Evolutionary conservation across 306 rosid genomes (phyloP), one percentile per base, ranked within the genome.

Genomic region (Prinsepia uniflora): DNA sequence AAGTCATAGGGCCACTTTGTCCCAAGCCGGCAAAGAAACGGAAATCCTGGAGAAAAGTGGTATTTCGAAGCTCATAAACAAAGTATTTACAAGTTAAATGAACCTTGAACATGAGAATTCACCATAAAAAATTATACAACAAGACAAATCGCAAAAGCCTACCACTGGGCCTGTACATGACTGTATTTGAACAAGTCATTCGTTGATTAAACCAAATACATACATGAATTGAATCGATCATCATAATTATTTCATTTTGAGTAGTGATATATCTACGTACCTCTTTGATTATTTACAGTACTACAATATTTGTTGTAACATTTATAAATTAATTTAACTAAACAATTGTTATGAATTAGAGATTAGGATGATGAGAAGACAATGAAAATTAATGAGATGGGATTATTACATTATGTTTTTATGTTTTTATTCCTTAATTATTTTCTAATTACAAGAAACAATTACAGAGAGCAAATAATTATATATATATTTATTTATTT

Each of bases 41-140:
- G 68, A 70, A 8, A 75, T 80, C 15, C 56, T 65, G 65, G 80
- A 72, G 77, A 81, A 78, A 81, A 65, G 80, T 75, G 57, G 71
- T 49, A 72, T 78, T 74, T 78, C 71, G 74, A 78, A 79, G 79
- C 75, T 76, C 72, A 74, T 79, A 83, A 81, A 81, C 81, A 76
- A 73, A 20, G 13, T 44, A 7, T 48, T 22, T 70, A 69, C 60
- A 61, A 22, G 58, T 9, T 56, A 74, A 20, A 61, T 52, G 50
- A 61, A 61, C 74, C 73, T 57, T 57, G 63, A 79, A 75, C 50
- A 64, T 63, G 76, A 58, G 60, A 45, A 19, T n/a, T 44, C 17
- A 12, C 30, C 20, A 54, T 50, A 59, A 72, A 69, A 53, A 72
- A 59, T 59, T 61, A 22, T 19, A 59, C 69, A 62, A 67, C 54